phyloP scores from a whole-genome alignment of 2,329 filamentous ascomycete species.

The Mycosphaerelloides madeirae region DNA sequence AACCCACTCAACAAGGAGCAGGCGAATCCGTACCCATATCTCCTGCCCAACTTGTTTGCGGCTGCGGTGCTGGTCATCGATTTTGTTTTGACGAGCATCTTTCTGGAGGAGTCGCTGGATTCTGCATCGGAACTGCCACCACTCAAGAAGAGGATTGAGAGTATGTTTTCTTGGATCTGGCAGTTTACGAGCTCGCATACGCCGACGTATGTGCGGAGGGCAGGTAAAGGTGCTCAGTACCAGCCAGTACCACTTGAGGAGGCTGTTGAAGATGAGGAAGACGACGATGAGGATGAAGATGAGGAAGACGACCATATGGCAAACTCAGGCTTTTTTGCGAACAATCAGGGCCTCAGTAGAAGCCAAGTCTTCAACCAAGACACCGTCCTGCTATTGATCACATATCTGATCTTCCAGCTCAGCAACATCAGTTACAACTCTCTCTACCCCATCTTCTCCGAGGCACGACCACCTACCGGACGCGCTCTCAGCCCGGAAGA shows the following conservation, averaged over 20 bases:
- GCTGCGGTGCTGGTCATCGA: constrained; percentile 68
- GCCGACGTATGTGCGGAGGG: constrained; percentile 55
- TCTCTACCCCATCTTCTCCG: constrained; percentile 87
- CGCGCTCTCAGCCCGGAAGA: constrained; percentile 69
- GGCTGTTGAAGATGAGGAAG: constrained; percentile 19
- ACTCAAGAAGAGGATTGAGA: constrained; percentile 54
- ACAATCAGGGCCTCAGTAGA: constrained; percentile 46
- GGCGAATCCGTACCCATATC: constrained; percentile 67
- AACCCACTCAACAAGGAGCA: constrained; percentile 51
- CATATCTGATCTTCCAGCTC: constrained; percentile 89
- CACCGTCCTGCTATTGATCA: constrained; percentile 73
- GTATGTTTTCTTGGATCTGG: constrained; percentile 64
- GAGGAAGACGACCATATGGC: constrained; percentile 36
- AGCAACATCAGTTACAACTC: constrained; percentile 94
- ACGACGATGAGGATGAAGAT: constrained; percentile 21
- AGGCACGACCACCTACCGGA: constrained; percentile 69
- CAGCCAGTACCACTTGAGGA: constrained; percentile 11
- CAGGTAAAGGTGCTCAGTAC: constrained; percentile 14
- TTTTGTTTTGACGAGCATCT: constrained; percentile 68
- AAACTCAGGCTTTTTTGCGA: constrained; percentile 35
- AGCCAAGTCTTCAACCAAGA: constrained; percentile 70
- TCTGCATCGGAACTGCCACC: constrained; percentile 58
- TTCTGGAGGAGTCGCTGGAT: constrained; percentile 81
- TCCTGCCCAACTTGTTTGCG: constrained; percentile 76
- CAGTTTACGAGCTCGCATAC: constrained; percentile 58